Percentiles rank a stretch among this genome's conserved stretches.
Evolutionary conservation across 371 early-diverging fungal genomes (phyloP).

Genomic region (Fennellomyces sp.): DNA sequence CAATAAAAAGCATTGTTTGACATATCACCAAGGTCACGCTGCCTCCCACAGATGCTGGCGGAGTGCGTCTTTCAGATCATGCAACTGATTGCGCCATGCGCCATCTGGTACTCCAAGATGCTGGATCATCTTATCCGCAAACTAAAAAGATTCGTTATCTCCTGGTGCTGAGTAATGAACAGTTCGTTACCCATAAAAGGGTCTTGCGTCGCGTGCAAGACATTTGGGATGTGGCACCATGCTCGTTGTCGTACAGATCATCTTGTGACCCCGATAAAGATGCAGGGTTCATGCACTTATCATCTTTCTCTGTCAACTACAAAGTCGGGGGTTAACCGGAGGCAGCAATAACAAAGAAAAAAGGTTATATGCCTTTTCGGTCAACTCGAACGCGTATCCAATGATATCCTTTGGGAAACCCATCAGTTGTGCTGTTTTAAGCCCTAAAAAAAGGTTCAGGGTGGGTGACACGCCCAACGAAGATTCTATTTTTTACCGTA

Average conservation of each 20-base stretch:
- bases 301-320: too few species aligned
- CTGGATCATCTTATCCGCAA: constrained; percentile 41
- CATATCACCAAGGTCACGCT: too few species aligned
- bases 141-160: constrained; percentile 17
- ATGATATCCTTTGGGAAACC: constrained; percentile 41
- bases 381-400: constrained; percentile 36
- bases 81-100: constrained; percentile 14
- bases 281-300: background rate
- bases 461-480: too few species aligned
- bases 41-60: background rate
- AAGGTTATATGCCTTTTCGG: constrained; percentile 19
- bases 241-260: background rate
- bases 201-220: constrained; percentile 13
- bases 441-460: too few species aligned
- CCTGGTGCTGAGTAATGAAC: too few species aligned
- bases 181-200: constrained; percentile 34
- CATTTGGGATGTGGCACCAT: background rate
- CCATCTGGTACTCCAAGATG: constrained; percentile 16
- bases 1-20: too few species aligned
- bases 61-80: constrained; percentile 10
- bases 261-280: background rate
- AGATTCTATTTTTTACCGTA: constrained; percentile 34
- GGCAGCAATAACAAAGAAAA: too few species aligned
- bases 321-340: too few species aligned
- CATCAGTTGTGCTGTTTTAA: constrained; percentile 54